phyloP scores from a whole-genome alignment of 1,284 basidiomycete genomes.

The Ceratorhiza oryzae-sativae region DNA sequence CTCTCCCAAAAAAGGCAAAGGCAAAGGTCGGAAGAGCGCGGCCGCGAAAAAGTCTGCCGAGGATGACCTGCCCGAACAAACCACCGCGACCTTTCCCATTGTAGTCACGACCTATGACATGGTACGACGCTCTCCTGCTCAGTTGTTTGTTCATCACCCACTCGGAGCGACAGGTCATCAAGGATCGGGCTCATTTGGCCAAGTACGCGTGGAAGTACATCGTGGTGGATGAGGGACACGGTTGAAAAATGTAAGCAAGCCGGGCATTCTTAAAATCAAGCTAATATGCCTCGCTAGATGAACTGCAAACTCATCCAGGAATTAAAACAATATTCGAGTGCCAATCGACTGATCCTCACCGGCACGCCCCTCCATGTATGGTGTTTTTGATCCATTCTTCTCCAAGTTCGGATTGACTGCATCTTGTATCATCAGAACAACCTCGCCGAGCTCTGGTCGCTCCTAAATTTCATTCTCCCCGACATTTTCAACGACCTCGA shows the following conservation, averaged over 20 bases:
- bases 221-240: slow-evolving; percentile 96
- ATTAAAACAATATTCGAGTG: slow-evolving; percentile 86
- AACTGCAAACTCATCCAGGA: slow-evolving; percentile 75
- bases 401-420: not conserved
- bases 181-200: slow-evolving; percentile 71
- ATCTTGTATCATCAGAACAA: slow-evolving; percentile 71
- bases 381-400: not conserved
- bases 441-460: slow-evolving; percentile 90
- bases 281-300: not conserved
- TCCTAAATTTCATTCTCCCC: slow-evolving; percentile 94
- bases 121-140: slow-evolving; percentile 20
- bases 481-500: slow-evolving; percentile 91
- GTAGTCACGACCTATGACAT: slow-evolving; percentile 95
- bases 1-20: slow-evolving; percentile 20
- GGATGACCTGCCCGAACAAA: slow-evolving; percentile 37
- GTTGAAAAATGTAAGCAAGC: slow-evolving; percentile 82
- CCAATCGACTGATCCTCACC: slow-evolving; percentile 90
- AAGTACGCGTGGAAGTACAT: slow-evolving; percentile 89
- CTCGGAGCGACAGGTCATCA: slow-evolving; percentile 62
- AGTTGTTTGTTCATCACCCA: not conserved
- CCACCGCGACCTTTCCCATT: slow-evolving; percentile 64
- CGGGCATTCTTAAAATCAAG: not conserved
- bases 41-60: slow-evolving; percentile 14
- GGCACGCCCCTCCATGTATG: slow-evolving; percentile 89
- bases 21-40: slow-evolving; percentile 38